A percentile compares a stretch with the other conserved stretches of the same genome.
phyloP scores from a whole-genome alignment of 169 alveolate genomes.

The Cryptosporidium bovis region DNA sequence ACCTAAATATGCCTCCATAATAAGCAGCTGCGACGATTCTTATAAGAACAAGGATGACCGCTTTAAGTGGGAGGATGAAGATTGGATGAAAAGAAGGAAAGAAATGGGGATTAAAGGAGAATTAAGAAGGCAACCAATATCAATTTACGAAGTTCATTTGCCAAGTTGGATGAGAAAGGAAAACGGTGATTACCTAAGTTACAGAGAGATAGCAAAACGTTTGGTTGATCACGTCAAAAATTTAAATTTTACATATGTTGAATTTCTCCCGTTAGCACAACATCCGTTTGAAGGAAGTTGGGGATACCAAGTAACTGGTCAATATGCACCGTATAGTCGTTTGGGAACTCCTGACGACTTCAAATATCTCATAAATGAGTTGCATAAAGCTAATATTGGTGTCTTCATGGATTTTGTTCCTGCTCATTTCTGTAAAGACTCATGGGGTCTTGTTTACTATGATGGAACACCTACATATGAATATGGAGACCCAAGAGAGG shows the following conservation, averaged over 20 bases:
- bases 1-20: slow-evolving; percentile 80
- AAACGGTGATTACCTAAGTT: slow-evolving; percentile 77
- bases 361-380: slow-evolving; percentile 79
- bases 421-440: slow-evolving; percentile 82
- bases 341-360: slow-evolving; percentile 81
- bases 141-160: slow-evolving; percentile 82
- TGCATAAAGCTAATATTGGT: slow-evolving; percentile 81
- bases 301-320: slow-evolving; percentile 84
- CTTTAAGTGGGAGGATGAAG: slow-evolving; percentile 80
- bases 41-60: slow-evolving; percentile 77
- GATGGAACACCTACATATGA: slow-evolving; percentile 83
- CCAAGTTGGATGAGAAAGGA: slow-evolving; percentile 85
- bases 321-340: slow-evolving; percentile 82
- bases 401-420: slow-evolving; percentile 82
- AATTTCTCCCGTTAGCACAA: slow-evolving; percentile 83
- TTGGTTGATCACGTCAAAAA: slow-evolving; percentile 78
- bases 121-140: slow-evolving; percentile 80
- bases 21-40: slow-evolving; percentile 81
- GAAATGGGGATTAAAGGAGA: slow-evolving; percentile 75
- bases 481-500: slow-evolving; percentile 84
- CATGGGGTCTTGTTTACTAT: slow-evolving; percentile 82
- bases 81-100: slow-evolving; percentile 79
- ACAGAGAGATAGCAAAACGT: slow-evolving; percentile 80
- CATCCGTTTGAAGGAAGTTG: slow-evolving; percentile 85
- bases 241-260: slow-evolving; percentile 83